A percentile compares a stretch with the other conserved stretches of the same genome.
Conservation (phyloP, 1,284 basidiomycete genomes). For the Farysia itapuensis region DNA sequence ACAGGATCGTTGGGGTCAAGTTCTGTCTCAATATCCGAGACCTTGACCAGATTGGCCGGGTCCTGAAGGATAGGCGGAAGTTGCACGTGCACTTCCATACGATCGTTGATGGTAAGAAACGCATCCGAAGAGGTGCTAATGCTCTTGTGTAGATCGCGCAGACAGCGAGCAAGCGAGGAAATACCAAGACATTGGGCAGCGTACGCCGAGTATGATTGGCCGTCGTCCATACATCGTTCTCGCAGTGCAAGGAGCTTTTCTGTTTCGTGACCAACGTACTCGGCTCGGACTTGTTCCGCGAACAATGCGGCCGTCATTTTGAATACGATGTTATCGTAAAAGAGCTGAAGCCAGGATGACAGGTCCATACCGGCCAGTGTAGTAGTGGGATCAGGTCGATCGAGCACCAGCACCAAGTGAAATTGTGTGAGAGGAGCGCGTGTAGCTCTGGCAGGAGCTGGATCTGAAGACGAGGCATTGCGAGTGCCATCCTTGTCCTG, state of each 20-base stretch:
- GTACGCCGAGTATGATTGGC: constrained; percentile 37
- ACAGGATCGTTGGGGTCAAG: constrained; percentile 50
- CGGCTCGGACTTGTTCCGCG: constrained; percentile 41
- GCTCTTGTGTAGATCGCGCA: constrained; percentile 41
- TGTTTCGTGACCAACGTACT: constrained; percentile 45
- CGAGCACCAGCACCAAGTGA: constrained; percentile 56
- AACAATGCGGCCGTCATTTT: constrained; percentile 58
- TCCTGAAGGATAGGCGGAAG: constrained; percentile 52
- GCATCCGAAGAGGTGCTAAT: constrained; percentile 46
- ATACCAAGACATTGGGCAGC: constrained; percentile 34
- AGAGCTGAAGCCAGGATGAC: constrained; percentile 46
- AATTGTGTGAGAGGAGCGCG: constrained; percentile 38
- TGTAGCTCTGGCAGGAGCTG: constrained; percentile 3
- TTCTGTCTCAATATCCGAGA: constrained; percentile 49
- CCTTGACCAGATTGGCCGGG: constrained; percentile 26
- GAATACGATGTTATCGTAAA: constrained; percentile 56
- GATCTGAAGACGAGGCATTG: neutral
- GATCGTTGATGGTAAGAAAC: constrained; percentile 50
- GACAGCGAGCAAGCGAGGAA: constrained; percentile 47
- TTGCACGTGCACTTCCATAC: constrained; percentile 51
- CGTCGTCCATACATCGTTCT: constrained; percentile 48
- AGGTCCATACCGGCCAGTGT: constrained; percentile 37
- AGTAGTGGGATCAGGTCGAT: constrained; percentile 50
- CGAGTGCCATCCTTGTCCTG: constrained; percentile 3
- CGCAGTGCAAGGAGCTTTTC: constrained; percentile 40